Evolutionary conservation across 192 early-diverging fungal genomes (phyloP).

Genomic region (Dissophora ornata): DNA sequence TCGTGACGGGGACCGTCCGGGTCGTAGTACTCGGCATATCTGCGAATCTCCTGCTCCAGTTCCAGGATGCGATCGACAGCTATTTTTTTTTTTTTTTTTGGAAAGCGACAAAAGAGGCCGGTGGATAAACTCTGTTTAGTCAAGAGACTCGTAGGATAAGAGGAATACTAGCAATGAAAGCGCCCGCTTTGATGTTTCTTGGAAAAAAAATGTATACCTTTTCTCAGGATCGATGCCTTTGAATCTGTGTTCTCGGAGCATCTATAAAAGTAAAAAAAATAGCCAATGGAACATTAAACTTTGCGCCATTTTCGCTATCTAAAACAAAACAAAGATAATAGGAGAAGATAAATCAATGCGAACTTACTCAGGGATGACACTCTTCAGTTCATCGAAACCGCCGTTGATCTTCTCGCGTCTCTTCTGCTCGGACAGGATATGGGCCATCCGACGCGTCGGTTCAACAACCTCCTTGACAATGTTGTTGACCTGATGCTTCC

Average conservation of each 20-base stretch:
- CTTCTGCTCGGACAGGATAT: conserved; percentile 59
- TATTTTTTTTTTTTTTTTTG: not conserved
- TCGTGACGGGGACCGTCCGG: not conserved
- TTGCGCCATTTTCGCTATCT: too few relatives aligned
- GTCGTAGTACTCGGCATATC: not conserved
- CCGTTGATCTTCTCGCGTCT: conserved; percentile 58
- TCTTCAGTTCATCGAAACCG: conserved; percentile 55
- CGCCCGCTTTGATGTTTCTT: too few relatives aligned
- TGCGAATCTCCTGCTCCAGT: conserved; percentile 8
- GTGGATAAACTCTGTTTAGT: too few relatives aligned
- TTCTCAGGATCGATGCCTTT: conserved; percentile 26
- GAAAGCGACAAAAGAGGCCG: too few relatives aligned
- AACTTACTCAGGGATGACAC: conserved; percentile 48
- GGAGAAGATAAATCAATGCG: not conserved
- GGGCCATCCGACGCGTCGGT: conserved; percentile 55
- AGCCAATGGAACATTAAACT: too few relatives aligned
- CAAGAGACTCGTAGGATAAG: too few relatives aligned
- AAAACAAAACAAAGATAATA: not conserved
- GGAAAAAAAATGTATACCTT: too few relatives aligned
- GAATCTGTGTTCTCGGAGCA: conserved; percentile 34
- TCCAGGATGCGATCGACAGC: conserved; percentile 14
- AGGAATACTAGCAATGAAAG: too few relatives aligned
- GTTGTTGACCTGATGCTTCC: conserved; percentile 13
- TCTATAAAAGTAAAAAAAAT: not conserved
- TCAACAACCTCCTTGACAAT: conserved; percentile 24